These are phyloP conservation scores for Plasmodium chabaudi DNA, from an alignment of 169 alveolate species.

Conservation along the genomic window DNA sequence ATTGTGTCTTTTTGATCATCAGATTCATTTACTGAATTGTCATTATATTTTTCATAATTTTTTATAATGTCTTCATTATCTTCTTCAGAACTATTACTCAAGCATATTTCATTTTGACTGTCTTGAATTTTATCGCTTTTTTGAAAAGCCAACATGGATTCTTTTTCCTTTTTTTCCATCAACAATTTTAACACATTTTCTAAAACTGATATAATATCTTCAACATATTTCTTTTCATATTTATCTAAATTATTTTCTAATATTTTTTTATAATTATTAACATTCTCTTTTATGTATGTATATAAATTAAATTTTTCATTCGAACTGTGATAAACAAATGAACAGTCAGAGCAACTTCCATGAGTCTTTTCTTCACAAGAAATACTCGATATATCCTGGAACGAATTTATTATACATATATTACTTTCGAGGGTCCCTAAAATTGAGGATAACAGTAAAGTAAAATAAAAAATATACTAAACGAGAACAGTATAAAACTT, in stretches of 20 bases:
- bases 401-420: constrained; percentile 29
- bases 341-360: neutral
- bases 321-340: neutral
- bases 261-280: constrained; percentile 13
- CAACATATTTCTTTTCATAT: constrained; percentile 40
- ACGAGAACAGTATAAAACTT: too few relatives aligned
- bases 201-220: constrained; percentile 34
- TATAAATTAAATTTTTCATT: constrained; percentile 13
- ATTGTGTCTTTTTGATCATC: neutral
- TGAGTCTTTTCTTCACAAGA: constrained; percentile 10
- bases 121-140: neutral
- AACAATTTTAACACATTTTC: constrained; percentile 22
- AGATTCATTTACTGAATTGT: constrained; percentile 1
- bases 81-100: constrained; percentile 32
- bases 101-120: neutral
- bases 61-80: constrained; percentile 36
- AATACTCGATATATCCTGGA: constrained; percentile 28
- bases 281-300: constrained; percentile 11
- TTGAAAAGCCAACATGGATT: neutral
- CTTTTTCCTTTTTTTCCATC: constrained; percentile 16
- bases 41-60: constrained; percentile 30
- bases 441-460: neutral
- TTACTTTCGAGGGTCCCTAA: constrained; percentile 55
- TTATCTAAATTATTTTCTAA: constrained; percentile 39
- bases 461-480: neutral